phyloP scores from a whole-genome alignment of 306 rosid genomes.

The Cicer cuneatum region DNA sequence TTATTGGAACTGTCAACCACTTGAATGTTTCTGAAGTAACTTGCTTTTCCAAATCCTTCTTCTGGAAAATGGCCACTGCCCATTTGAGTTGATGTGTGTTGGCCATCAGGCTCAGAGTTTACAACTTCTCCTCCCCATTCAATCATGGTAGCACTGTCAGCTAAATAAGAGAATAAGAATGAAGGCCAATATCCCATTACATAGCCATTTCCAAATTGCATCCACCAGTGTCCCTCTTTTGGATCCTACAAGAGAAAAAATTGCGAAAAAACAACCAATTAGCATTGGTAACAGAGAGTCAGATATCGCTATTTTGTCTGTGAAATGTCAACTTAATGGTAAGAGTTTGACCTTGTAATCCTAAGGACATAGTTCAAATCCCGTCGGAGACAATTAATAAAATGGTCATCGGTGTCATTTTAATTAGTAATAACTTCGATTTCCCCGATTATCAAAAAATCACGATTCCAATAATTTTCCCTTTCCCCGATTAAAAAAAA shows the following conservation, averaged over 20 bases:
- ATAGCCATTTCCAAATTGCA: conserved; percentile 87
- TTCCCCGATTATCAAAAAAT: neutral
- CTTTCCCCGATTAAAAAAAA: neutral
- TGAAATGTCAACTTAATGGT: neutral
- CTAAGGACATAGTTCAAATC: no score
- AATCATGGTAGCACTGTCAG: conserved; percentile 95
- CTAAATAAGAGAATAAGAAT: conserved; percentile 88
- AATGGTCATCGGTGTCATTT: no score
- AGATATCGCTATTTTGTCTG: neutral
- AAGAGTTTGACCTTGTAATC: no score
- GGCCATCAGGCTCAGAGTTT: conserved; percentile 78
- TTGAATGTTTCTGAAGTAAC: conserved; percentile 92
- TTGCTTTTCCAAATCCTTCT: conserved; percentile 90
- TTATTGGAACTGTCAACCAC: conserved; percentile 92
- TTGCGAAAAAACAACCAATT: neutral
- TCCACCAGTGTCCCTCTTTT: conserved; percentile 99
- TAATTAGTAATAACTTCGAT: no score
- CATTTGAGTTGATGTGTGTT: conserved; percentile 95
- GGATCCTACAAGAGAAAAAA: conserved; percentile 69
- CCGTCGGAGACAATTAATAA: no score
- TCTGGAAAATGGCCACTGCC: conserved; percentile 95
- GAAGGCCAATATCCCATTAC: conserved; percentile 99
- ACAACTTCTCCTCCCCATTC: conserved; percentile 99
- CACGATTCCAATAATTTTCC: neutral
- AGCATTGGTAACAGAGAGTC: conserved; percentile 2